A percentile compares a stretch with the other conserved stretches of the same genome.
Evolutionary conservation across 2,329 filamentous ascomycete species (phyloP).

Genomic region (Cladosporium cucumerinum): DNA sequence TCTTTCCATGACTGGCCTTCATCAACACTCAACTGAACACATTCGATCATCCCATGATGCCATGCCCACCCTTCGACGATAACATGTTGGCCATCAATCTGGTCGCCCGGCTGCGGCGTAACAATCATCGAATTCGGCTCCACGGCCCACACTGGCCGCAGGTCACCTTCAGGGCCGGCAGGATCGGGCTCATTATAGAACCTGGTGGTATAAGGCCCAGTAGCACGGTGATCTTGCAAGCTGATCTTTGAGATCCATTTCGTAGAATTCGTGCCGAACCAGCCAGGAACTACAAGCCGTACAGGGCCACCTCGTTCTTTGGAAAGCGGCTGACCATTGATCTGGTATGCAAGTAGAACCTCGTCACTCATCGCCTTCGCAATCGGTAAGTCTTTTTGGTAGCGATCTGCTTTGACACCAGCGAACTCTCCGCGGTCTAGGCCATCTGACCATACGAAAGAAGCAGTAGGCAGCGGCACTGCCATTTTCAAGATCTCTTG

Average conservation of each 20-base stretch:
- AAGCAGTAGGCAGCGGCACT: slow-evolving; percentile 12
- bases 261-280: slow-evolving; percentile 34
- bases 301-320: slow-evolving; percentile 32
- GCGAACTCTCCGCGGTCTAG: slow-evolving; percentile 31
- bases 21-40: slow-evolving; percentile 25
- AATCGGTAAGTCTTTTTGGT: slow-evolving; percentile 35
- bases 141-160: slow-evolving; percentile 30
- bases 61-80: slow-evolving; percentile 30
- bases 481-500: slow-evolving; percentile 27
- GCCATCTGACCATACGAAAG: slow-evolving; percentile 33
- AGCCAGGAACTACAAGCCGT: slow-evolving; percentile 33
- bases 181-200: slow-evolving; percentile 31
- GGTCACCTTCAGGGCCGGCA: slow-evolving; percentile 15
- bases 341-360: slow-evolving; percentile 31
- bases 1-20: slow-evolving; percentile 19
- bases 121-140: slow-evolving; percentile 33
- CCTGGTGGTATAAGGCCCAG: slow-evolving; percentile 29
- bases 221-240: slow-evolving; percentile 22
- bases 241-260: slow-evolving; percentile 33
- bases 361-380: slow-evolving; percentile 27
- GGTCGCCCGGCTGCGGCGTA: slow-evolving; percentile 20
- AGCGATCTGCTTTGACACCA: slow-evolving; percentile 28
- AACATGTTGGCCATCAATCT: slow-evolving; percentile 10
- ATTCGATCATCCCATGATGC: slow-evolving; percentile 23
- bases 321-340: slow-evolving; percentile 28